Percentiles rank a stretch among this genome's conserved stretches.
These are phyloP conservation scores for Cryoendolithus antarcticus DNA, from an alignment of 2,329 filamentous ascomycete genomes.

Conservation along the genomic window DNA sequence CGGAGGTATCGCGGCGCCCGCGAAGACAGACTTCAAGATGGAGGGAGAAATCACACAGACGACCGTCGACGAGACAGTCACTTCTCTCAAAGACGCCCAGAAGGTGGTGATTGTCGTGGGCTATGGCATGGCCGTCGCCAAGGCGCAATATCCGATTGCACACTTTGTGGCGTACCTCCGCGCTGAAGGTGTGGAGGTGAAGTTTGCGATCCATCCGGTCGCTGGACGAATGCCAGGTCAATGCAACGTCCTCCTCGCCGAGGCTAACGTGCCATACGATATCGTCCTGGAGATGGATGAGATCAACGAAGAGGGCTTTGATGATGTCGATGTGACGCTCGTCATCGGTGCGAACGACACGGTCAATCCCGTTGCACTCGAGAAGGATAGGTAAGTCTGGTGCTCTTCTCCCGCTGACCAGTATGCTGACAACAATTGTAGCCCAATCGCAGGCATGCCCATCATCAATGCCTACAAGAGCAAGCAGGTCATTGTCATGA, in stretches of 20 bases:
- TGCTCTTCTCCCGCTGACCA: background rate
- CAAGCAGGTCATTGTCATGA: slow-evolving; percentile 88
- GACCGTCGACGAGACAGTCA: slow-evolving; percentile 67
- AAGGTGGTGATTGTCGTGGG: slow-evolving; percentile 83
- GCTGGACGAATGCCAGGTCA: slow-evolving; percentile 88
- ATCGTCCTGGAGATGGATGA: slow-evolving; percentile 93
- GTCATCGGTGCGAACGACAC: slow-evolving; percentile 91
- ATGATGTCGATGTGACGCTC: slow-evolving; percentile 71
- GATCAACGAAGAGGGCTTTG: slow-evolving; percentile 77
- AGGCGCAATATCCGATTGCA: slow-evolving; percentile 81
- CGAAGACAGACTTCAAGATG: slow-evolving; percentile 56
- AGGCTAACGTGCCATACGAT: slow-evolving; percentile 80
- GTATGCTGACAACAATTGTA: slow-evolving; percentile 24
- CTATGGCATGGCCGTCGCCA: slow-evolving; percentile 89
- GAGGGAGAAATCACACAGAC: slow-evolving; percentile 70
- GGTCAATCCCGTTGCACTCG: slow-evolving; percentile 78
- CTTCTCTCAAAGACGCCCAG: slow-evolving; percentile 62
- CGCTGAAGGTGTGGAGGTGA: slow-evolving; percentile 62
- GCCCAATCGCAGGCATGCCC: slow-evolving; percentile 82
- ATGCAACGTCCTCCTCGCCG: slow-evolving; percentile 80
- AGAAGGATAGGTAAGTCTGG: slow-evolving; percentile 44
- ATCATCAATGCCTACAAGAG: slow-evolving; percentile 89
- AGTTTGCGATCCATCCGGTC: slow-evolving; percentile 83
- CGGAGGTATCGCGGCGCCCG: slow-evolving; percentile 59
- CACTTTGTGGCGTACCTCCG: slow-evolving; percentile 66